Conservation (phyloP, 768 basidiomycete species). For the Trichaptum fuscoviolaceum region DNA sequence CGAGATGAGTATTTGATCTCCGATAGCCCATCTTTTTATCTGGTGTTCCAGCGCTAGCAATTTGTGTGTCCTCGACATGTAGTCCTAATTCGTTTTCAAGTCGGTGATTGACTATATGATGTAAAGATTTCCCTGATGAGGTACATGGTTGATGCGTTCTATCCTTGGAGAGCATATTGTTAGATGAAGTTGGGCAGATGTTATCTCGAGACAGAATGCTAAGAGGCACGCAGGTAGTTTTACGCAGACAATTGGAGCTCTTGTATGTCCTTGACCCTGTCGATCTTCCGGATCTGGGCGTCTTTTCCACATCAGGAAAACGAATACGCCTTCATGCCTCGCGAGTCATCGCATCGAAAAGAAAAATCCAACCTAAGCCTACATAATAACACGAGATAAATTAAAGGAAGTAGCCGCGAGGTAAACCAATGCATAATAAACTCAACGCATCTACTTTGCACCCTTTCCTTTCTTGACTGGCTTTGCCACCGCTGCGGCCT, state of each 20-base stretch:
- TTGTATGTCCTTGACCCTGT: neutral
- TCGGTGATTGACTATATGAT: too few species aligned
- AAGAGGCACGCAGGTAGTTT: neutral
- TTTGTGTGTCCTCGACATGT: too few species aligned
- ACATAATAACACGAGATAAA: neutral
- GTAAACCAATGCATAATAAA: neutral
- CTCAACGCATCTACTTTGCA: neutral
- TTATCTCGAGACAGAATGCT: neutral
- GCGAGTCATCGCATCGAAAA: neutral
- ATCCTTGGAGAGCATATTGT: too few species aligned
- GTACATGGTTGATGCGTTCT: too few species aligned
- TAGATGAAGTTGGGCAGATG: neutral
- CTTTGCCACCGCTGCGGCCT: constrained; percentile 3
- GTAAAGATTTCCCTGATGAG: too few species aligned
- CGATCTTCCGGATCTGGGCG: neutral
- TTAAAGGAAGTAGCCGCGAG: neutral
- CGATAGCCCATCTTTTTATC: too few species aligned
- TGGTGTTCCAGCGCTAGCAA: too few species aligned
- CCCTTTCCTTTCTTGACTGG: neutral
- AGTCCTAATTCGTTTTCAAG: too few species aligned
- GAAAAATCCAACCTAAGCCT: neutral
- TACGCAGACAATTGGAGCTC: neutral
- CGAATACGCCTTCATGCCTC: neutral
- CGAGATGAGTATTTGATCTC: too few species aligned
- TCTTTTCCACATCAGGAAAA: neutral